These are phyloP conservation scores for Begonia masoniana DNA, from an alignment of 306 rosid species.

Conservation along the genomic window DNA sequence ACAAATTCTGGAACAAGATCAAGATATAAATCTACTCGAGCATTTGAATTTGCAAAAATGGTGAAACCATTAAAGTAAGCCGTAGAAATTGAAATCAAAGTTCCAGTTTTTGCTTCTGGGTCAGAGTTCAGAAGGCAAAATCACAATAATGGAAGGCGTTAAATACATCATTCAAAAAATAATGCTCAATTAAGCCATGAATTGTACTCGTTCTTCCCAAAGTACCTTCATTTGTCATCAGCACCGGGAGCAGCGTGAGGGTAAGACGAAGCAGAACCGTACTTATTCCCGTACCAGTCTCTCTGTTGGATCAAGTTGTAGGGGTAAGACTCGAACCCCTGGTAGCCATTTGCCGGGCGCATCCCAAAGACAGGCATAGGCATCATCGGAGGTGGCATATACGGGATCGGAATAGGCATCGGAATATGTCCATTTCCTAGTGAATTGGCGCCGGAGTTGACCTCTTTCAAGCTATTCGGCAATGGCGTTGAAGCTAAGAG, in stretches of 20 bases:
- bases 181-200: no score
- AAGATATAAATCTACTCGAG: no score
- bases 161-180: no score
- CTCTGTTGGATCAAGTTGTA: background rate
- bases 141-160: no score
- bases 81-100: no score
- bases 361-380: background rate
- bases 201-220: no score
- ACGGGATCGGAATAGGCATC: background rate
- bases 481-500: background rate
- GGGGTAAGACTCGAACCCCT: background rate
- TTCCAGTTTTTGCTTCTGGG: no score
- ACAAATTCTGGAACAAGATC: no score
- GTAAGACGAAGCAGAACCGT: background rate
- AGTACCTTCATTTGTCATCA: background rate
- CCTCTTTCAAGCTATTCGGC: background rate
- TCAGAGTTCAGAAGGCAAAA: no score
- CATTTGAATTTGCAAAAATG: no score
- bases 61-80: no score
- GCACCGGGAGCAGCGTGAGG: background rate
- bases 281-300: background rate
- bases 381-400: background rate
- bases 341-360: background rate
- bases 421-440: background rate
- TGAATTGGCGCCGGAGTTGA: background rate